Conservation (phyloP, 352 stramenopile genomes). For the Phytophthora boehmeriae region DNA sequence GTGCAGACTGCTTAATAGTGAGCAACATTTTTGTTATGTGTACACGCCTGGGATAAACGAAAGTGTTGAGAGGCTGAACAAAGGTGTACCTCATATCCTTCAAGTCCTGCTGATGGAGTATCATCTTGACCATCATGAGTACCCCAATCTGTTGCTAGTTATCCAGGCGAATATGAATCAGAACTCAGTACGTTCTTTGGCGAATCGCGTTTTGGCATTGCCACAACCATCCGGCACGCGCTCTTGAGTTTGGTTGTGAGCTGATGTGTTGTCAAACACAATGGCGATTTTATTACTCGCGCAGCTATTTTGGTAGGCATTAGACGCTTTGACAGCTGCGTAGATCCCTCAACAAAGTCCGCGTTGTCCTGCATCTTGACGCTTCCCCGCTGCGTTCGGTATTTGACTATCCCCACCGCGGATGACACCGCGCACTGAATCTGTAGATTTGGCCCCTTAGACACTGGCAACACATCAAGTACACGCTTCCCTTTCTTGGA, state of each 20-base stretch:
- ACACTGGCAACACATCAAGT: background rate
- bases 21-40: too few relatives aligned
- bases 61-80: too few relatives aligned
- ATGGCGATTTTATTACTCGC: slow-evolving; percentile 1
- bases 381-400: background rate
- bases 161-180: too few relatives aligned
- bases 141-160: too few relatives aligned
- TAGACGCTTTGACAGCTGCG: background rate
- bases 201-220: too few relatives aligned
- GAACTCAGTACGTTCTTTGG: too few relatives aligned
- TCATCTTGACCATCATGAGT: too few relatives aligned
- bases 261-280: slow-evolving; percentile 11
- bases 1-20: too few relatives aligned
- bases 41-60: too few relatives aligned
- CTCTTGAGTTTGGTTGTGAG: slow-evolving; percentile 8
- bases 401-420: background rate
- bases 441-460: slow-evolving; percentile 11
- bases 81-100: too few relatives aligned
- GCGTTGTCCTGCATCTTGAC: slow-evolving; percentile 11
- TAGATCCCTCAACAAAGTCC: slow-evolving; percentile 11
- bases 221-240: background rate
- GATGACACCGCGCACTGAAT: slow-evolving; percentile 6
- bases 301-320: background rate
- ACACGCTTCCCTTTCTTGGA: slow-evolving; percentile 4
- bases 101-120: too few relatives aligned